Evolutionary conservation across 257 asterid genomes (phyloP), one percentile per base, ranked within the genome.

Genomic region (Solanum ossicruentum): DNA sequence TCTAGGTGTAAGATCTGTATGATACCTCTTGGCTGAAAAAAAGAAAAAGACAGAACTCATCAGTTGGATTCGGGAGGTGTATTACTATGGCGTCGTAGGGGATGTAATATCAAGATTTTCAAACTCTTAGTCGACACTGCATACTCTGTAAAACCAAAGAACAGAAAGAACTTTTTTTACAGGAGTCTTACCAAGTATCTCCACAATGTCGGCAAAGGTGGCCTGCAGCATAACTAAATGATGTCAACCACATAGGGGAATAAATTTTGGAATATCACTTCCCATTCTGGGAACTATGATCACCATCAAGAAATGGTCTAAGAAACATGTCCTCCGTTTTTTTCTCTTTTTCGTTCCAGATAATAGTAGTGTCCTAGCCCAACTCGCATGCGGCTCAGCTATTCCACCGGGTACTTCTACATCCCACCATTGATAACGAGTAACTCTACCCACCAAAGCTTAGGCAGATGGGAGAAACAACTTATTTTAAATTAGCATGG

Each of bases 181-280:
- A 47, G n/a, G 81, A 75, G 60, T 58, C 95, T 85, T 92, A 96
- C 99, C 92, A 21, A 96, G 98, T 79, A 91, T 87, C 91, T 93
- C 91, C 91, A 95, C 86, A 87, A 96, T 95, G 92, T 97, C 98
- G 2, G 98, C 92, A 92, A 95, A 95, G 84, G 99, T 95, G 67
- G 97, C 97, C 99, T 94, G 95, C 91, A 86, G 88, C 81, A 91
- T 16, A 67, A 58, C 70, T 83, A 86, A 81, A 10, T 10, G 61
- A 83, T 16, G 60, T 75, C 36, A 75, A 43, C 58, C 58, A 73
- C 28, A 73, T 12, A 9, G 8, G 20, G 47, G 45, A n/a, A 8
- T n/a, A 73, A 73, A 45, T 21, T 67, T 32, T 36, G 51, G 61
- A 67, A 54, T 85, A 67, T 7, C 83, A 45, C 78, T 41, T 52